These are phyloP conservation scores for Septoria linicola DNA, from an alignment of 2,329 filamentous ascomycete species.

Conservation along the genomic window DNA sequence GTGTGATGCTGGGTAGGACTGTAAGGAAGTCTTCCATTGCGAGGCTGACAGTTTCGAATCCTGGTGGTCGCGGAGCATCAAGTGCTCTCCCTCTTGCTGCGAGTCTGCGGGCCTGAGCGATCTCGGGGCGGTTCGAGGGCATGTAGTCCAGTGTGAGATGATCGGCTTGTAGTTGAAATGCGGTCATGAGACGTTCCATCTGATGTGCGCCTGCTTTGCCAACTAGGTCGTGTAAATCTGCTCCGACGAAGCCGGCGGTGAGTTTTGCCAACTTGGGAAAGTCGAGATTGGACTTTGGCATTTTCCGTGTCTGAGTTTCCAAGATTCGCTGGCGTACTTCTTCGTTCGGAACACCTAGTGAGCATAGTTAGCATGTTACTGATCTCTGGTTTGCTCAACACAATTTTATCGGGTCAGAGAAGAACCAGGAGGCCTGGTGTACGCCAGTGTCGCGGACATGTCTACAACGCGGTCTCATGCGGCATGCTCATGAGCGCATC, in stretches of 20 bases:
- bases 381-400: not conserved
- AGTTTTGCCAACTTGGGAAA: conserved; percentile 72
- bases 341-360: conserved; percentile 69
- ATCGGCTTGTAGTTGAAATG: conserved; percentile 44
- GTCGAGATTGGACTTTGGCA: conserved; percentile 67
- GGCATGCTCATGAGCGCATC: no score
- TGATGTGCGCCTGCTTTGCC: conserved; percentile 64
- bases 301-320: conserved; percentile 66
- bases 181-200: conserved; percentile 60
- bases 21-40: conserved; percentile 68
- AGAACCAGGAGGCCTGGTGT: no score
- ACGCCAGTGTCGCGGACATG: no score
- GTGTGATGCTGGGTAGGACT: conserved; percentile 72
- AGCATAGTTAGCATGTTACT: not conserved
- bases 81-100: conserved; percentile 50
- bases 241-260: conserved; percentile 90
- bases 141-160: conserved; percentile 34
- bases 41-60: conserved; percentile 57
- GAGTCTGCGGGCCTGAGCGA: conserved; percentile 20
- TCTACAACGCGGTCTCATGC: no score
- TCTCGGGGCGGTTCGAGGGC: conserved; percentile 43
- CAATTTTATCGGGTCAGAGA: no score
- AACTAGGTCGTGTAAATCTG: conserved; percentile 74
- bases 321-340: conserved; percentile 75
- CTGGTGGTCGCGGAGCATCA: conserved; percentile 52